Evolutionary conservation across 768 basidiomycete species (phyloP), one percentile per base, ranked within the genome.

Genomic region (Gymnopilus dilepis): DNA sequence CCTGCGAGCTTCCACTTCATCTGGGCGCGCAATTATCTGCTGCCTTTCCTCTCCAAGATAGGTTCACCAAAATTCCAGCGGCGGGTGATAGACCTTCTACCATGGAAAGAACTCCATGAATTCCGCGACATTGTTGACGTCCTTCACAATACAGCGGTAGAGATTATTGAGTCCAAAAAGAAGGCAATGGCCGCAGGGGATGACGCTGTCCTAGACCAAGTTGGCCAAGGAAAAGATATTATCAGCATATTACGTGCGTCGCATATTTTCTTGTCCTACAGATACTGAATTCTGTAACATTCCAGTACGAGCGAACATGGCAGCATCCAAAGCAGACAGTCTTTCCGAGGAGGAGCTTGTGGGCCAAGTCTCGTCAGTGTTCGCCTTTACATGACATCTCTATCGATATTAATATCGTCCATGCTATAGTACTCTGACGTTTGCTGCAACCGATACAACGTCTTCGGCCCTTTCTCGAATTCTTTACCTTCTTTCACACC

Each of bases 221-320:
- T 77, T 43, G 76, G 74, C 7, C 72, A 73, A 59, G 78, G 77
- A 8, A 80, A 78, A 48, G 82, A 83, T 64, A 75, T 84, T n/a
- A 74, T 83, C 62, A 82, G 78, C 59, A 74, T 82, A 38, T 65
- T 84, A 22, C 67, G 82, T 84, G 64, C 40, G 80, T 64, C 19
- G 15, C 37, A 13, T 21, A 7, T 42, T 22, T 24, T 34, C 2
- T 13, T 15, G 30, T 28, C 1, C 13, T 17, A 30, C 6, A 6
- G 19, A 4, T 6, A 31, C 21, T 7, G 33, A 51, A 15, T 30
- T 33, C 5, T 15, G n/a, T 15, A n/a, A 24, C 12, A 43, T 24
- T 22, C 11, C 59, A 81, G 80, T 81, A 53, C 72, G 70, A 60
- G 75, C 73, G 2, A 81, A 80, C 53, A 72, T 77, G 69, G 61